Percentiles rank a stretch among this genome's conserved stretches.
Evolutionary conservation across 345 rosid genomes (phyloP).

Genomic region (Gossypium herbaceum): DNA sequence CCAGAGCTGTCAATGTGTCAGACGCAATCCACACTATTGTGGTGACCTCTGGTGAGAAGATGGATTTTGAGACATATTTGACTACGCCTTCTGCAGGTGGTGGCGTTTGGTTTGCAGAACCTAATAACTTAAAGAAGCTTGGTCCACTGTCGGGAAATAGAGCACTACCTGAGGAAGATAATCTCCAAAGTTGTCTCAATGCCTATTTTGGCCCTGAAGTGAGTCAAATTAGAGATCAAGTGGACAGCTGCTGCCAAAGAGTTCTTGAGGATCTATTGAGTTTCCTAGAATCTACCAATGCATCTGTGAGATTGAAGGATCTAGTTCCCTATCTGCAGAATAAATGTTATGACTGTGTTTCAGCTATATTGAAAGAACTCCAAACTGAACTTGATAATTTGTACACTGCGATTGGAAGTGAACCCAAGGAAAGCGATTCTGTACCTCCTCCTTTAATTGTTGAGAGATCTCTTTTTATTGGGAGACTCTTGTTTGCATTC

Average conservation of each 20-base stretch:
- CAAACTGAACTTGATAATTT: conserved; percentile 64
- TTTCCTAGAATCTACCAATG: conserved; percentile 94
- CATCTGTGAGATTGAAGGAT: conserved; percentile 71
- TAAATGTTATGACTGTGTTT: conserved; percentile 73
- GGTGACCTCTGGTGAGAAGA: conserved; percentile 43
- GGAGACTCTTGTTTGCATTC: conserved; percentile 84
- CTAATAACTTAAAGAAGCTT: conserved; percentile 56
- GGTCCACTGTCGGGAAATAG: conserved; percentile 40
- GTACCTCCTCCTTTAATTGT: conserved; percentile 59
- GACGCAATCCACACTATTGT: conserved; percentile 44
- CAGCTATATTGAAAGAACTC: conserved; percentile 58
- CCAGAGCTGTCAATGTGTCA: conserved; percentile 46
- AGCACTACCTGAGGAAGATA: conserved; percentile 55
- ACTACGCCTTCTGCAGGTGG: conserved; percentile 84
- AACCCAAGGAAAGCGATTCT: conserved; percentile 31
- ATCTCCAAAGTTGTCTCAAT: conserved; percentile 68
- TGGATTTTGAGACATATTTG: conserved; percentile 77
- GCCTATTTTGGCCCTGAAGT: conserved; percentile 91
- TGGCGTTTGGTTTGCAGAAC: conserved; percentile 94
- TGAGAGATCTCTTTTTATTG: conserved; percentile 88
- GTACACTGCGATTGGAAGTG: conserved; percentile 45
- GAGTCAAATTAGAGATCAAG: conserved; percentile 76
- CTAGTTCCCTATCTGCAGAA: conserved; percentile 76
- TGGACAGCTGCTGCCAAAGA: conserved; percentile 66
- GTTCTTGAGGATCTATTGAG: conserved; percentile 78